phyloP scores from a whole-genome alignment of 805 yeast genomes.

The Sugiyamaella qingdaonensis region DNA sequence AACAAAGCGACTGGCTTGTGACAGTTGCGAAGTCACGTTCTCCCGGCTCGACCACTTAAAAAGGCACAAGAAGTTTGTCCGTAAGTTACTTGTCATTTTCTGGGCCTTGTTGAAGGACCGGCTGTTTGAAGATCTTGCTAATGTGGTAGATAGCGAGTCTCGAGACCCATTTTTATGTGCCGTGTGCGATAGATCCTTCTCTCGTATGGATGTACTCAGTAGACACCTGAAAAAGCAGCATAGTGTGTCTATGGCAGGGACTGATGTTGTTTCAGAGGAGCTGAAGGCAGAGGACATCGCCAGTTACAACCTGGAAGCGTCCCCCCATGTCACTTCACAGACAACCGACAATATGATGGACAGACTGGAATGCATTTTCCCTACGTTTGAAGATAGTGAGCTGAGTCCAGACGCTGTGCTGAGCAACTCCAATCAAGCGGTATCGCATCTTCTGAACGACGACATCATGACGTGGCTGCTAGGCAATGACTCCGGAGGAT shows the following conservation, averaged over 20 bases:
- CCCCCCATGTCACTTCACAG: background rate
- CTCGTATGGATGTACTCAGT: slow-evolving; percentile 20
- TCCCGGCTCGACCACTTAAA: slow-evolving; percentile 23
- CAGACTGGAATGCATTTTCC: slow-evolving; percentile 7
- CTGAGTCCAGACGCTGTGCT: slow-evolving; percentile 20
- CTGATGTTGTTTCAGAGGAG: background rate
- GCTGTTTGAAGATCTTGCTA: background rate
- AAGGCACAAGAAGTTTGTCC: slow-evolving; percentile 18
- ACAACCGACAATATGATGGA: background rate
- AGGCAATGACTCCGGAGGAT: background rate
- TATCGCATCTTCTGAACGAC: slow-evolving; percentile 21
- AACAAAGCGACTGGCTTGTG: background rate
- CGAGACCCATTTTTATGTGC: slow-evolving; percentile 13
- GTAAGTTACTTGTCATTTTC: slow-evolving; percentile 9
- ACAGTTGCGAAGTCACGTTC: slow-evolving; percentile 18
- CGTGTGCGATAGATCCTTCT: slow-evolving; percentile 15
- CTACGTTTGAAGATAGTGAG: slow-evolving; percentile 17
- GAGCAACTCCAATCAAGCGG: slow-evolving; percentile 21
- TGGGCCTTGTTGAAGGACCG: background rate
- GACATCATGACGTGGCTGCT: slow-evolving; percentile 24
- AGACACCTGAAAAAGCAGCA: slow-evolving; percentile 20
- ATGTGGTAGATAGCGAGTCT: slow-evolving; percentile 10
- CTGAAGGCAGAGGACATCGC: background rate
- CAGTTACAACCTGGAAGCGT: background rate
- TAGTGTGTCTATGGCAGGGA: background rate